Evolutionary conservation across 176 grass and related monocot species (phyloP).

Genomic region (Carex littledalei): DNA sequence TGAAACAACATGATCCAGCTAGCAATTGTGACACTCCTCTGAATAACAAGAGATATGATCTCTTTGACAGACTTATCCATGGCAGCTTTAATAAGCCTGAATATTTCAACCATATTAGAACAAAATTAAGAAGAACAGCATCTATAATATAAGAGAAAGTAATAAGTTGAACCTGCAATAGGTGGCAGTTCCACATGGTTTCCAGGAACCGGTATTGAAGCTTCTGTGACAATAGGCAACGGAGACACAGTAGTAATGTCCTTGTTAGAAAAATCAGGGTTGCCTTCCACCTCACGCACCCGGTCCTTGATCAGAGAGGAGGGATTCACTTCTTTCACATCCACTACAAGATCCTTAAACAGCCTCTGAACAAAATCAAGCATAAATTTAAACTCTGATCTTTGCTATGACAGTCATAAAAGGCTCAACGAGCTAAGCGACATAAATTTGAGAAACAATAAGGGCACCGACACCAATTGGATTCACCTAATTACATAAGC

Average conservation of each 20-base stretch:
- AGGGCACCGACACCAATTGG: slow-evolving; percentile 5
- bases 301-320: slow-evolving; percentile 72
- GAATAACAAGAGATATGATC: slow-evolving; percentile 90
- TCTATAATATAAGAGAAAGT: not conserved
- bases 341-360: slow-evolving; percentile 89
- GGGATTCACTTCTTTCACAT: slow-evolving; percentile 95
- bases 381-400: not conserved
- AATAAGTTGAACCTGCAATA: slow-evolving; percentile 54
- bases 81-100: slow-evolving; percentile 81
- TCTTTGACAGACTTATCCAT: slow-evolving; percentile 93
- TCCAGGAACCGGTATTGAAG: slow-evolving; percentile 44
- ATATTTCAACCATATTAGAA: slow-evolving; percentile 6
- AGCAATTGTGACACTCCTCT: slow-evolving; percentile 94
- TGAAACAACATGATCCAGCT: slow-evolving; percentile 32
- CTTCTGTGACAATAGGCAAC: slow-evolving; percentile 41
- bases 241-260: slow-evolving; percentile 53
- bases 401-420: not conserved
- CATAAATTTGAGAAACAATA: not conserved
- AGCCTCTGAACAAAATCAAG: slow-evolving; percentile 47
- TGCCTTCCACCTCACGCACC: slow-evolving; percentile 65
- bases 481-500: not conserved
- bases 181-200: slow-evolving; percentile 61
- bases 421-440: not conserved
- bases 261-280: slow-evolving; percentile 99
- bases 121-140: not conserved